These are phyloP conservation scores for Plasmodium chabaudi DNA, from an alignment of 169 alveolate species.

Conservation along the genomic window DNA sequence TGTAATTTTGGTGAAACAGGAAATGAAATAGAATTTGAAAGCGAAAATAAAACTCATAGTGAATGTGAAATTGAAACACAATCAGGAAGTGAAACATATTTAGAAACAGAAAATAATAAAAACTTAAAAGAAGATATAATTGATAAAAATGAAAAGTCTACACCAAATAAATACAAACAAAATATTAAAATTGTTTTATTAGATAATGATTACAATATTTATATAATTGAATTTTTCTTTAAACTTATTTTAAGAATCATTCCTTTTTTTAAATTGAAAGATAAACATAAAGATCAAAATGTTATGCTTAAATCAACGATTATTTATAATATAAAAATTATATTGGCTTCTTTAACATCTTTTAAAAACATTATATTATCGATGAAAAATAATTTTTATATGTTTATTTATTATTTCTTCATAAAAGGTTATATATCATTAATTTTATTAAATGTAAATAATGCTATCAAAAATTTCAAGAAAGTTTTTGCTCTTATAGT, in stretches of 20 bases:
- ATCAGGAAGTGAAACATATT: slow-evolving; percentile 28
- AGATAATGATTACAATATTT: slow-evolving; percentile 59
- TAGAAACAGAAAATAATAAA: slow-evolving; percentile 10
- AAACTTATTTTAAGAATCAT: slow-evolving; percentile 62
- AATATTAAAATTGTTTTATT: slow-evolving; percentile 37
- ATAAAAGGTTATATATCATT: slow-evolving; percentile 68
- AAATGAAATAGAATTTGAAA: slow-evolving; percentile 42
- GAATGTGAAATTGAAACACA: slow-evolving; percentile 37
- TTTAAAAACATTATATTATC: slow-evolving; percentile 65
- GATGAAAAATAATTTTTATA: slow-evolving; percentile 56
- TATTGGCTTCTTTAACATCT: slow-evolving; percentile 41
- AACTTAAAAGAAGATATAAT: slow-evolving; percentile 20
- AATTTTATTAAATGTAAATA: slow-evolving; percentile 33
- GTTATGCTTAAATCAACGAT: slow-evolving; percentile 20
- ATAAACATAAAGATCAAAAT: slow-evolving; percentile 8
- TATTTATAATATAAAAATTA: slow-evolving; percentile 51
- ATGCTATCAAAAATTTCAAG: slow-evolving; percentile 53
- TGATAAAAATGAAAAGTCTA: slow-evolving; percentile 1
- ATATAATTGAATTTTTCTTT: slow-evolving; percentile 57
- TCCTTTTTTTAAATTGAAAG: slow-evolving; percentile 53
- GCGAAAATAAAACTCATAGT: slow-evolving; percentile 25
- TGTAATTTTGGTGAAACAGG: slow-evolving; percentile 6
- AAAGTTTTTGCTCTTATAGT: slow-evolving; percentile 61
- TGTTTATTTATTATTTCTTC: slow-evolving; percentile 60
- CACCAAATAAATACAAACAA: slow-evolving; percentile 6